Percentiles rank a stretch among this genome's conserved stretches.
phyloP scores from a whole-genome alignment of 2,329 filamentous ascomycete species.

The Trichoderma harzianum region DNA sequence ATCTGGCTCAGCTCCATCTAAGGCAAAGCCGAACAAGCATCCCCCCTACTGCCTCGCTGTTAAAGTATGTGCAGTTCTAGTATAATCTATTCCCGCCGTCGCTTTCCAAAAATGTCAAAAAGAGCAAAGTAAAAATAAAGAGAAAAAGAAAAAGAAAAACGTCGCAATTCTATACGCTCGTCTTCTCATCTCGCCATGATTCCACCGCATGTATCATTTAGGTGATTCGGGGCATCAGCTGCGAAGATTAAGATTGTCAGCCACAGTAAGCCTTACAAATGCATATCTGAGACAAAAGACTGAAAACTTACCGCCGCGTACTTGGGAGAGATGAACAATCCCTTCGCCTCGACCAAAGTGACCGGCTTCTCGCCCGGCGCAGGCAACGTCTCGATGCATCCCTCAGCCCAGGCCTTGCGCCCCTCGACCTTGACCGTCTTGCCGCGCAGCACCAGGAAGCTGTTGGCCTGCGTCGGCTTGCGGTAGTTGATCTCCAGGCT shows the following conservation, averaged over 20 bases:
- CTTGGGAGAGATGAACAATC: conserved; percentile 84
- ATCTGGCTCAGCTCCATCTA: background rate
- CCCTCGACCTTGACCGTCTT: conserved; percentile 84
- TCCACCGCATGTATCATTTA: background rate
- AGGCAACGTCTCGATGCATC: conserved; percentile 75
- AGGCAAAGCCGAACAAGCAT: background rate
- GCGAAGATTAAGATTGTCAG: background rate
- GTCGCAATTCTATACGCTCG: background rate
- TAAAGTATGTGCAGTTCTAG: background rate
- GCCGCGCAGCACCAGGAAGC: conserved; percentile 74
- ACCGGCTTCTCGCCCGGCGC: conserved; percentile 57
- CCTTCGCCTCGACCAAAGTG: conserved; percentile 77
- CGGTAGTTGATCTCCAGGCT: conserved; percentile 81
- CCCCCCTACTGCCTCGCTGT: background rate
- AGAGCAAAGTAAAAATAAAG: background rate
- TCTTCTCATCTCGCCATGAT: background rate
- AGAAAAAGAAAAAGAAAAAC: background rate
- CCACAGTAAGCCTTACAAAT: background rate
- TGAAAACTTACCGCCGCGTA: conserved; percentile 63
- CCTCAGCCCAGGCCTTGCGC: conserved; percentile 91
- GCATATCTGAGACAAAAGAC: background rate
- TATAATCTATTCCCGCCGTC: background rate
- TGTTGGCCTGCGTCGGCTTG: conserved; percentile 70
- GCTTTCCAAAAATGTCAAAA: background rate
- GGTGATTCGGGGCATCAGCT: conserved; percentile 24